Evolutionary conservation across 139 green algal genomes (phyloP).

Genomic region (Picochlorum sp.): DNA sequence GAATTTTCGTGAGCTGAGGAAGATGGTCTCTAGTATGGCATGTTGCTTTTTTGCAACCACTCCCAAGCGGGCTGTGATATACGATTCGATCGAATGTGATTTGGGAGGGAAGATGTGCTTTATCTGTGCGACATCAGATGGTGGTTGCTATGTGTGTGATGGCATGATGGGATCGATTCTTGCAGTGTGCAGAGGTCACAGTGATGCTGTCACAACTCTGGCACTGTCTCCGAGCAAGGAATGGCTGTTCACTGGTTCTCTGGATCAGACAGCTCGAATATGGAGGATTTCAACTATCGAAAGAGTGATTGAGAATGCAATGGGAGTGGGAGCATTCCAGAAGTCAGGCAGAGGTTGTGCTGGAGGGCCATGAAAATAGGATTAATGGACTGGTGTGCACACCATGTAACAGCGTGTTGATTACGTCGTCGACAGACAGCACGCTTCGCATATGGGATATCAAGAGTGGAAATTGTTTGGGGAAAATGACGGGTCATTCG

Average conservation of each 20-base stretch:
- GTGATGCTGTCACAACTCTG: constrained; percentile 1
- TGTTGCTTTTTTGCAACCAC: neutral
- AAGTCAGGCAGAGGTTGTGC: neutral
- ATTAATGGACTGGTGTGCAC: constrained; percentile 2
- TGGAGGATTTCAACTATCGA: neutral
- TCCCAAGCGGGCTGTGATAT: neutral
- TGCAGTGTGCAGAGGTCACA: neutral
- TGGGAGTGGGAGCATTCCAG: neutral
- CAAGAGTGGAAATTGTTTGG: neutral
- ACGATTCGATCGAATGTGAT: neutral
- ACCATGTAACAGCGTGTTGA: neutral
- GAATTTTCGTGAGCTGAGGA: neutral
- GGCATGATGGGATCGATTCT: neutral
- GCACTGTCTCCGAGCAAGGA: neutral
- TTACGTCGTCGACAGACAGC: constrained; percentile 5
- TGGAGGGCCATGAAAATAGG: constrained; percentile 1
- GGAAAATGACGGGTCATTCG: neutral
- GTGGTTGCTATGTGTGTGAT: neutral
- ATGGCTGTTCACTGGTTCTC: neutral
- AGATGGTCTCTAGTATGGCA: neutral
- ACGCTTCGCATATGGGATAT: constrained; percentile 4
- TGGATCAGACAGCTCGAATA: neutral
- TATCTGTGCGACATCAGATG: neutral
- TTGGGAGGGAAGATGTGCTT: neutral
- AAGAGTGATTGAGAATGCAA: neutral